Evolutionary conservation across 2,329 filamentous ascomycete genomes (phyloP).

Genomic region (Exophiala sp.): DNA sequence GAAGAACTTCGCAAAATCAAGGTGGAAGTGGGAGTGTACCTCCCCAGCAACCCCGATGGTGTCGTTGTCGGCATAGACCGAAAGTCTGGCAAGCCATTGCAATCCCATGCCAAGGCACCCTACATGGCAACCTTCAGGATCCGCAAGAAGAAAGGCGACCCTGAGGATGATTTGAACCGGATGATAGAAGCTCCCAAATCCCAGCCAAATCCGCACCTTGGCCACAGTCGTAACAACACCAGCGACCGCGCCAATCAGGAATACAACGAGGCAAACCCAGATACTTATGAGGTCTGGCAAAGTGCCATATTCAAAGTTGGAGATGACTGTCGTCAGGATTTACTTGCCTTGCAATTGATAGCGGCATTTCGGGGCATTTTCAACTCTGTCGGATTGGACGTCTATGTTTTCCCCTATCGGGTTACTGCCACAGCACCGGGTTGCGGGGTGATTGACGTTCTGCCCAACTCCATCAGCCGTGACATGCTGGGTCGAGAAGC

Average conservation of each 20-base stretch:
- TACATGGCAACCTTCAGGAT: slow-evolving; percentile 99
- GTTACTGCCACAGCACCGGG: slow-evolving; percentile 96
- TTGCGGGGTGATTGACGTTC: slow-evolving; percentile 94
- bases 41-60: slow-evolving; percentile 94
- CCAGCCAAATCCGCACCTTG: slow-evolving; percentile 21
- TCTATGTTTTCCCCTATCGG: slow-evolving; percentile 94
- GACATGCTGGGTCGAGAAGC: slow-evolving; percentile 98
- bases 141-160: slow-evolving; percentile 62
- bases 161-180: slow-evolving; percentile 47
- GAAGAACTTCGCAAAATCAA: slow-evolving; percentile 97
- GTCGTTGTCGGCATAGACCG: slow-evolving; percentile 96
- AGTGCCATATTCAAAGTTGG: slow-evolving; percentile 99
- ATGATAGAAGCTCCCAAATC: slow-evolving; percentile 45
- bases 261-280: slow-evolving; percentile 27
- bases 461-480: slow-evolving; percentile 94
- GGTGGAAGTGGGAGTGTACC: slow-evolving; percentile 92
- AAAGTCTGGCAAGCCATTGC: slow-evolving; percentile 93
- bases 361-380: slow-evolving; percentile 96
- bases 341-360: slow-evolving; percentile 95
- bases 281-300: slow-evolving; percentile 90
- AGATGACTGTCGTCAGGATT: slow-evolving; percentile 95
- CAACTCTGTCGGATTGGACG: slow-evolving; percentile 86
- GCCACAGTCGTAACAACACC: slow-evolving; percentile 25
- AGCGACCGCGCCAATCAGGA: slow-evolving; percentile 20
- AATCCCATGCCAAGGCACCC: slow-evolving; percentile 95